These are phyloP conservation scores for Zymoseptoria crescenta DNA, from an alignment of 2,329 filamentous ascomycete genomes.

Conservation along the genomic window DNA sequence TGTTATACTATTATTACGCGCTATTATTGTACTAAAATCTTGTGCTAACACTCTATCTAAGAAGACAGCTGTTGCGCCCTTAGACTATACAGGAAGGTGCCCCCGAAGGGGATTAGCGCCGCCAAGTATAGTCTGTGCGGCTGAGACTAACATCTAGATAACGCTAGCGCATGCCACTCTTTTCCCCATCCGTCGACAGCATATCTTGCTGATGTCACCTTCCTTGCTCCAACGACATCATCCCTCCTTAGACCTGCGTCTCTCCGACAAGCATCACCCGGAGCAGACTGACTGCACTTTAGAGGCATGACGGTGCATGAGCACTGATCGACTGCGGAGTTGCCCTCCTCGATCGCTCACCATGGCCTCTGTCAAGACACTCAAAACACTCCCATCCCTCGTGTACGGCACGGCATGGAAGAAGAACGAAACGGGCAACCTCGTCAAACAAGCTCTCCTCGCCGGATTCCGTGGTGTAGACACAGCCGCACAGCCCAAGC, in stretches of 20 bases:
- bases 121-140: no score
- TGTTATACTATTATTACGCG: no score
- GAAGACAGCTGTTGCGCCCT: no score
- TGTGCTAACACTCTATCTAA: no score
- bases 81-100: no score
- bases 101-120: no score
- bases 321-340: neutral
- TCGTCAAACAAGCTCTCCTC: slow-evolving; percentile 61
- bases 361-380: slow-evolving; percentile 10
- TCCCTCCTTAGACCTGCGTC: neutral
- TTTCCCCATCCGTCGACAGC: neutral
- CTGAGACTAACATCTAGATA: no score
- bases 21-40: no score
- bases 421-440: slow-evolving; percentile 55
- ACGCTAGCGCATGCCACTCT: neutral
- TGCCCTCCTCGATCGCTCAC: neutral
- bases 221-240: neutral
- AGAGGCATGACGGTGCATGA: neutral
- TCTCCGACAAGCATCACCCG: neutral
- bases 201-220: neutral
- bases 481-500: slow-evolving; percentile 69
- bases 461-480: slow-evolving; percentile 67
- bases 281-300: neutral
- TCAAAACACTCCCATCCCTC: slow-evolving; percentile 34
- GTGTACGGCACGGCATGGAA: slow-evolving; percentile 88